Base-by-base conservation (phyloP, 495 filamentous ascomycete species). In the Hypomontagnella monticulosa region DNA sequence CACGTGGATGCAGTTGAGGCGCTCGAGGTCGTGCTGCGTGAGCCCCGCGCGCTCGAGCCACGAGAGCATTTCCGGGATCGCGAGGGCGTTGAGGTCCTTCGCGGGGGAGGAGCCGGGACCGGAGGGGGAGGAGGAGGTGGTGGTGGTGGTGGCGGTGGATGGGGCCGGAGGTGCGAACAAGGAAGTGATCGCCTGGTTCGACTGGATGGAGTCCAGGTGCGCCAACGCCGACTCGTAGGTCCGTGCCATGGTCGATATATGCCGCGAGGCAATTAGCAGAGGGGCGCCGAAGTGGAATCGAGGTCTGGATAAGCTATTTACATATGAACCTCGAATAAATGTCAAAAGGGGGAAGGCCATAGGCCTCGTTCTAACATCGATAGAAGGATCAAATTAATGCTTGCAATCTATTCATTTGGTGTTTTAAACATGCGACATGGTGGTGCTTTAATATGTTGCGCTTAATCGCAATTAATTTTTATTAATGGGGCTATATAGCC, bases 1-100 rank as follows among this genome's bases (percentile, higher is more conserved):
- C 8, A 89, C 78, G 70, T 89, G 86, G 55, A 89, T 75, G 82
- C 72, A 78, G 9, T 61, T 65, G 12, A 81, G 70, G 2, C 41
- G 43, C 14, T 70, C 61, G 37, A 84, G 73, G 38, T 75, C 68
- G 0, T 57, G 15, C 0, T 72, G 71, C n/a, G 70, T 51, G 74
- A 96, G 91, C 20, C 93, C 93, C 40, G 92, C 88, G 55, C 87
- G 87, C 34, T 78, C 75, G 52, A 90, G 84, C 89, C 90, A 97
- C 57, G 90, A 88, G 43, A 90, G 78, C 83, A 94, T 97, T 70
- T 97, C 94, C 0, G 92, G 91, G 58, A 96, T 89, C 2, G 93
- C 92, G 41, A 80, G 81, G 30, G 85, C 76, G 67, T 97, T 97
- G 79, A 89, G 82, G 63, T 84, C 83, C 1, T 61, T 23, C 11